Base-by-base conservation (phyloP, 1,284 basidiomycete genomes). In the Athelia sp. region DNA sequence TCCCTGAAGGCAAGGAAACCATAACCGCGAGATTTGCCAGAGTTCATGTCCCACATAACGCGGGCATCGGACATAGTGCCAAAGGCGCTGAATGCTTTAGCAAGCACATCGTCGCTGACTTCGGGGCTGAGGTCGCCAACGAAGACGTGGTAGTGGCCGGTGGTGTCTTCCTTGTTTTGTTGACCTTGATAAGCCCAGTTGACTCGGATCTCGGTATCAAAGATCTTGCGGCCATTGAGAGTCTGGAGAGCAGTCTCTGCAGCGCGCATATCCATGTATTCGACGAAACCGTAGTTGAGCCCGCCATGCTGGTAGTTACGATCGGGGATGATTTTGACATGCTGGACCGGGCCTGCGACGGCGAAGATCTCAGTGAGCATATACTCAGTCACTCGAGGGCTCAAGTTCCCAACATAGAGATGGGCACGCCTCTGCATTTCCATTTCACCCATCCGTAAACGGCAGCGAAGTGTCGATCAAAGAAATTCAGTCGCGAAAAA, bases 11-110 rank as follows among this genome's bases (percentile, higher is more conserved):
- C 91, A 55, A 94, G 82, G 78, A 96, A 95, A 52, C 91, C 91
- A 65, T 94, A 97, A 38, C 93, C 91, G 60, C 91, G 85, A 64
- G 91, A 96, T 75, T 98, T 98, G 57, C 96, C 95, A 51, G 93
- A 97, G 74, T 95, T 96, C 91, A 97, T 95, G 68, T 99, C 96
- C 93, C 96, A 98, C 95, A 99, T 99, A 58, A 99, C 95, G 44
- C 96, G 84, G 45, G 95, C 96, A 68, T 99, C 96, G 51, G 90
- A 94, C 68, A 99, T 78, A 50, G 88, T 91, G 32, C 93, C 92
- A 66, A 98, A 98, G 35, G 92, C 90, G 58, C 82, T 84, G 74
- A 99, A 99, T 15, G 96, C 95, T 71, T 98, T 95, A 47, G 76
- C 88, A 50, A 99, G 84, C 48, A 96, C 89, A n/a, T 94, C 91